Evolutionary conservation across 2,329 filamentous ascomycete genomes (phyloP), one percentile per base, ranked within the genome.

Genomic region (Zopfia rhizophila): DNA sequence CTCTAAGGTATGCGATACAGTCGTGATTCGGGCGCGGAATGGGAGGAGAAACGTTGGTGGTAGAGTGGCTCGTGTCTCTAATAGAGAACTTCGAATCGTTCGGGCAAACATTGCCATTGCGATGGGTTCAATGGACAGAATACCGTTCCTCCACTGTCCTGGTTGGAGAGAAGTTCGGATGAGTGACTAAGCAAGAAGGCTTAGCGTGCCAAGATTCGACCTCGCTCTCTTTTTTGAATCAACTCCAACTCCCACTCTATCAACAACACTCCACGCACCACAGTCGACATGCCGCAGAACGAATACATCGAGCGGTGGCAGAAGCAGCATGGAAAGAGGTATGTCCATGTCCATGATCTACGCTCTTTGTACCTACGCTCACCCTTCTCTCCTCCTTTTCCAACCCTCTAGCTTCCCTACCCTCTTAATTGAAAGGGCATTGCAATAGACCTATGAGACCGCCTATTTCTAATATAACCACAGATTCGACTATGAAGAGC

Each of bases 401-500:
- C 65, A 55, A 65, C 56, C 14, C 17, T 47, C 44, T 28, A n/a
- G n/a, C n/a, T n/a, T n/a, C n/a, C n/a, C n/a, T n/a, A n/a, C n/a
- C n/a, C n/a, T n/a, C n/a, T n/a, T n/a, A n/a, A n/a, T n/a, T n/a
- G n/a, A n/a, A n/a, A n/a, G n/a, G n/a, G n/a, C n/a, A n/a, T 10
- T 10, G n/a, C 24, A 27, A 10, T 27, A 27, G 24, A n/a, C 24
- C 10, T 27, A 27, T 27, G 10, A n/a, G n/a, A n/a, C n/a, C n/a
- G n/a, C n/a, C n/a, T n/a, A n/a, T n/a, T n/a, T n/a, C n/a, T n/a
- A n/a, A 29, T 23, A 13, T 29, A 19, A 16, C 45, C 44, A 41
- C 52, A 51, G 85, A 49, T 83, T 89, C 59, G 91, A 96, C 72
- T 84, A 93, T 73, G 92, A 97, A 67, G 94, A 99, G 78, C 87